These are phyloP conservation scores for Macrotyloma uniflorum DNA, from an alignment of 306 rosid species.

Conservation along the genomic window DNA sequence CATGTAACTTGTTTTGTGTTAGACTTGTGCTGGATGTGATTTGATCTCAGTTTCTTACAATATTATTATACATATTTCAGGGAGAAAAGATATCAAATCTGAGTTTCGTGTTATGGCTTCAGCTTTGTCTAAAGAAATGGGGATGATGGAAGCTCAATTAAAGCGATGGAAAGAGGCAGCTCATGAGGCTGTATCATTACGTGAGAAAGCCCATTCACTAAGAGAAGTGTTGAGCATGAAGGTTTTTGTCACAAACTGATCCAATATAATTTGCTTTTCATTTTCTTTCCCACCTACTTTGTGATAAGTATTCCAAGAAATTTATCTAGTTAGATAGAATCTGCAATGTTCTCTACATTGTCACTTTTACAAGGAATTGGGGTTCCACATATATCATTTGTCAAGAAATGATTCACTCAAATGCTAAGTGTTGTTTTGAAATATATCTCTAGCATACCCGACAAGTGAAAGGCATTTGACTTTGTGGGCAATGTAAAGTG, in stretches of 20 bases:
- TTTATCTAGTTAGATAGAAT: conserved; percentile 28
- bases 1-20: conserved; percentile 36
- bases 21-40: conserved; percentile 29
- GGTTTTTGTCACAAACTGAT: conserved; percentile 53
- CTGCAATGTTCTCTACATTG: conserved; percentile 23
- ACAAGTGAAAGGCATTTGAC: neutral
- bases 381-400: neutral
- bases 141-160: conserved; percentile 89
- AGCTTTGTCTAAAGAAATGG: conserved; percentile 93
- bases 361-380: conserved; percentile 13
- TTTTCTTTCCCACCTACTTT: conserved; percentile 30
- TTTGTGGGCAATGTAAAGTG: conserved; percentile 20
- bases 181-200: conserved; percentile 73
- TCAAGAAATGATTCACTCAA: neutral
- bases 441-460: neutral
- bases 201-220: conserved; percentile 70
- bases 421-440: conserved; percentile 15
- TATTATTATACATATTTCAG: conserved; percentile 60
- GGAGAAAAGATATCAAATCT: conserved; percentile 86
- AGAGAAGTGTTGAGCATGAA: conserved; percentile 57
- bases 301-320: conserved; percentile 23
- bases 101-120: conserved; percentile 94
- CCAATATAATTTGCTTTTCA: neutral
- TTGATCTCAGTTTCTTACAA: conserved; percentile 44
- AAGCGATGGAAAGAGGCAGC: conserved; percentile 93